Evolutionary conservation across 768 basidiomycete genomes (phyloP).

Genomic region (Butyriboletus loyo): DNA sequence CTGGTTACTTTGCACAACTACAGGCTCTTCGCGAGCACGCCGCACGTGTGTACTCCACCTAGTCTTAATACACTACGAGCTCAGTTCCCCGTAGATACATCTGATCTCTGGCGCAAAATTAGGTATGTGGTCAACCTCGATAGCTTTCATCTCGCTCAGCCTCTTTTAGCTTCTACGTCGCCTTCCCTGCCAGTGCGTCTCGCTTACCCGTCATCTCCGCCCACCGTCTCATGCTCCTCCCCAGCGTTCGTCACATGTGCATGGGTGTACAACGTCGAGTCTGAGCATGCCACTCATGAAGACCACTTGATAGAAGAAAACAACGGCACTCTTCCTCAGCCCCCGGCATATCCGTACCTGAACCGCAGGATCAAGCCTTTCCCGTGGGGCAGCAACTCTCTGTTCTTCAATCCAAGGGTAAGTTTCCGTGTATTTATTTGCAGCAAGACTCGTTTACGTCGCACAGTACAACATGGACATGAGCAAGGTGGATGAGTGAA

Average conservation of each 20-base stretch:
- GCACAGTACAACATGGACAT: constrained; percentile 66
- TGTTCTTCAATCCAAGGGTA: constrained; percentile 80
- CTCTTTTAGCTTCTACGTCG: constrained; percentile 61
- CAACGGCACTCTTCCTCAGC: constrained; percentile 65
- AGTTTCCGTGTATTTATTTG: constrained; percentile 19
- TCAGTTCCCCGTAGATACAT: constrained; percentile 50
- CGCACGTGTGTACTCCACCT: constrained; percentile 41
- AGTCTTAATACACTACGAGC: constrained; percentile 2
- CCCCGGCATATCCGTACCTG: constrained; percentile 72
- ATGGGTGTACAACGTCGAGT: constrained; percentile 53
- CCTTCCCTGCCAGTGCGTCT: constrained; percentile 68
- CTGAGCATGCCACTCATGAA: constrained; percentile 67
- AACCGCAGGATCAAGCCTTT: constrained; percentile 75
- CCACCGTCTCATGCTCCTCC: constrained; percentile 11
- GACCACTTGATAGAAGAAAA: constrained; percentile 72
- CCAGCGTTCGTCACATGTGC: constrained; percentile 26
- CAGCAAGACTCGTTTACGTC: constrained; percentile 1
- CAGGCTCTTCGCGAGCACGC: constrained; percentile 66
- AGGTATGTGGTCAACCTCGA: constrained; percentile 46
- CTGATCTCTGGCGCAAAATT: constrained; percentile 84
- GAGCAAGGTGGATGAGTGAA: constrained; percentile 30
- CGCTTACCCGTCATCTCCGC: not conserved
- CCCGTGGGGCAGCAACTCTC: constrained; percentile 82
- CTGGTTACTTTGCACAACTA: constrained; percentile 48
- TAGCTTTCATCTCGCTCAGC: constrained; percentile 4